These are phyloP conservation scores for Volvox africanus DNA, from an alignment of 139 green algal genomes.

Conservation along the genomic window DNA sequence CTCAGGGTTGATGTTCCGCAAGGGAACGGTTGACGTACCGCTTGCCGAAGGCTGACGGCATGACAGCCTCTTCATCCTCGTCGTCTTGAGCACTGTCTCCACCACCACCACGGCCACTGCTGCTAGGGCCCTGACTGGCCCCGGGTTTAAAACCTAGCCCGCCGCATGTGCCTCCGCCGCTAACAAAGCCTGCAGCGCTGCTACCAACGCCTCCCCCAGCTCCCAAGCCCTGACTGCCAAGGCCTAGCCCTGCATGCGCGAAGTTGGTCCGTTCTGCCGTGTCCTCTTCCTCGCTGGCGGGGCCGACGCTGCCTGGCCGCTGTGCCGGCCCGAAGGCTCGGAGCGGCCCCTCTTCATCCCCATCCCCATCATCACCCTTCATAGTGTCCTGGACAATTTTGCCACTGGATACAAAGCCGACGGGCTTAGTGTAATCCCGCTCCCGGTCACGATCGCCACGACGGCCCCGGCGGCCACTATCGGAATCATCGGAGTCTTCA, in stretches of 20 bases:
- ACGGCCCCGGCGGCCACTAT: conserved; percentile 39
- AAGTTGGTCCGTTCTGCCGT: conserved; percentile 21
- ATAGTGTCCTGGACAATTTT: conserved; percentile 50
- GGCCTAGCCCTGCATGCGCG: conserved; percentile 20
- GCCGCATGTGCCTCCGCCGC: conserved; percentile 3
- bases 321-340: conserved; percentile 1
- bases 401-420: conserved; percentile 89
- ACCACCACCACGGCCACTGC: conserved; percentile 10
- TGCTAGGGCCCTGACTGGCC: neutral
- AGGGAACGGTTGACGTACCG: conserved; percentile 42
- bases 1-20: too few species aligned
- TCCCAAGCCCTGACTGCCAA: conserved; percentile 29
- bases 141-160: conserved; percentile 57
- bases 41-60: conserved; percentile 87
- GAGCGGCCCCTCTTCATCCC: conserved; percentile 6
- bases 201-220: conserved; percentile 2
- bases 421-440: conserved; percentile 70
- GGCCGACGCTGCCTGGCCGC: conserved; percentile 15
- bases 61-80: conserved; percentile 59
- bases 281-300: neutral
- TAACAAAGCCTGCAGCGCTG: conserved; percentile 39
- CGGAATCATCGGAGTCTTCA: conserved; percentile 55
- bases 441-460: conserved; percentile 38
- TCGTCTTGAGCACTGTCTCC: conserved; percentile 37
- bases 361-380: conserved; percentile 21